Base-by-base conservation (phyloP, 1,284 basidiomycete species). In the Inonotus hispidus region DNA sequence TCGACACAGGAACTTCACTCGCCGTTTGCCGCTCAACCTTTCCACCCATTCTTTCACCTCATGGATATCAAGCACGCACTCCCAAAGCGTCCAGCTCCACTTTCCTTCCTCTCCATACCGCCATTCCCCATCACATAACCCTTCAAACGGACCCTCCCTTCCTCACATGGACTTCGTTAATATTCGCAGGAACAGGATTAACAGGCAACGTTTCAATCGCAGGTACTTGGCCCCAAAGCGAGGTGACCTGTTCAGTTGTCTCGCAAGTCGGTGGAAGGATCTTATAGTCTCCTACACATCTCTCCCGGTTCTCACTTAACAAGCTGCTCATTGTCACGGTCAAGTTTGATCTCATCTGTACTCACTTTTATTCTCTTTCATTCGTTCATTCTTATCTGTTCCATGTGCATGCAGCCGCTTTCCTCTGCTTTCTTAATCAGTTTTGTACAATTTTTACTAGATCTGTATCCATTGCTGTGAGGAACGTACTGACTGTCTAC, bases 1-100 rank as follows among this genome's bases (percentile, higher is more conserved):
- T 7, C 82, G 75, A 71, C 13, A 78, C 71, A 16, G 69, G 32
- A 75, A 70, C 19, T 67, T 66, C 38, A 67, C 39, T 56, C 60
- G 64, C 14, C 49, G 60, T 50, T 65, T 67, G 32, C 56, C 32
- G 16, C 55, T 46, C 27, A 1, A 29, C 27, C 65, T 25, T 32
- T 46, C 68, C 14, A 62, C 62, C 41, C 62, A 46, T 10, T 61
- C 71, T 21, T 70, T 68, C 41, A 11, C 46, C 23, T 67, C 69
- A 11, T 72, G 66, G 13, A 85, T 45, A 39, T 75, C 73, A 21
- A 75, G 4, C n/a, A 62, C 58, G 3, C 68, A 74, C 67, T 87
- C 82, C 86, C 86, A 88, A 29, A 88, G 68, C 7, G 83, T 81
- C 86, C 86, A 88, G 68, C 85, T 87, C 85, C 85, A 87, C 65